Evolutionary conservation across 208 protist species (phyloP).

Genomic region (Leishmania gerbilli): DNA sequence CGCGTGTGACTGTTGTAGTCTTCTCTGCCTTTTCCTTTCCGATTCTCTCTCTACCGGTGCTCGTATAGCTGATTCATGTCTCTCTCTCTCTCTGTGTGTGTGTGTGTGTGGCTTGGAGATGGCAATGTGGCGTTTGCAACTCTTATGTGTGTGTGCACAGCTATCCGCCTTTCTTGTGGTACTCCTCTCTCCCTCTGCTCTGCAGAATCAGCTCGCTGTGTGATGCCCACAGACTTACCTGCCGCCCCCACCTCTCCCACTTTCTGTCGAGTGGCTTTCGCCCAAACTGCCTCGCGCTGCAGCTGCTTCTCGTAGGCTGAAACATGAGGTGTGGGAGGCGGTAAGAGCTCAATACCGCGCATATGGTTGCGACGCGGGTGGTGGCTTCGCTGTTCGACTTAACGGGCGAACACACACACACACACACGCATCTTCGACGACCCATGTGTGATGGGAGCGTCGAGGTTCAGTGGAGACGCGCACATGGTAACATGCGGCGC

Average conservation of each 20-base stretch:
- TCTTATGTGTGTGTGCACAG: background rate
- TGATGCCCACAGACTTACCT: no score
- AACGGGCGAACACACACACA: background rate
- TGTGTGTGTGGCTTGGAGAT: background rate
- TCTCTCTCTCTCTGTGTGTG: background rate
- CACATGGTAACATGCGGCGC: background rate
- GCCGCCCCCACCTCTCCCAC: background rate
- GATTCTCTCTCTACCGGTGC: background rate
- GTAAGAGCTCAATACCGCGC: background rate
- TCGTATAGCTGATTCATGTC: background rate
- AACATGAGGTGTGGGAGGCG: background rate
- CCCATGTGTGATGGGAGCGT: background rate
- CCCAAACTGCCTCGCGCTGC: background rate
- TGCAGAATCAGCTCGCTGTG: no score
- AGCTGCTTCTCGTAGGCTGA: background rate
- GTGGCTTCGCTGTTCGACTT: background rate
- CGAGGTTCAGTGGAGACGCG: background rate
- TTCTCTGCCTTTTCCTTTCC: background rate
- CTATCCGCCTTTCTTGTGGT: no score
- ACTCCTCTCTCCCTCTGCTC: background rate
- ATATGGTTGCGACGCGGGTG: background rate
- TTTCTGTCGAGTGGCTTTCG: background rate
- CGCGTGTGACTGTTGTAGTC: background rate
- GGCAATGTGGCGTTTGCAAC: background rate
- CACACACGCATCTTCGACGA: background rate